Evolutionary conservation across 176 grass and related monocot genomes (phyloP), one percentile per base, ranked within the genome.

Genomic region (Poa pratensis): DNA sequence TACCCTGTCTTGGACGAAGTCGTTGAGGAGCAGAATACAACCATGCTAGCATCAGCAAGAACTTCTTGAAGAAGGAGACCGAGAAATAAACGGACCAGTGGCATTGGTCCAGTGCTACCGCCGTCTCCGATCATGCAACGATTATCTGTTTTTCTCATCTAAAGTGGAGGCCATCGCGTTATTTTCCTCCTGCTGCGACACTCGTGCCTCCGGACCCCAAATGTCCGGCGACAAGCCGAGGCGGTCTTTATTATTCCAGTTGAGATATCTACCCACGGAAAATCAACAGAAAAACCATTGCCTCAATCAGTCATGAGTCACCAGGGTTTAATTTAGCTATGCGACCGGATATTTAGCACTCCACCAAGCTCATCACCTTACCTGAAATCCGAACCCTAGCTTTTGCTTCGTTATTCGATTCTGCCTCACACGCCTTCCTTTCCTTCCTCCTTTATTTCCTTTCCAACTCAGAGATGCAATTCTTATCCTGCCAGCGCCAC

Each of bases 401-500:
- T 75, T 75, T 51, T 19, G 53, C 4, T 30, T 59, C 3, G 58
- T 84, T 90, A 87, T 90, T 90, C 89, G 80, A 87, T 90, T 87
- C 84, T 75, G 67, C 83, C 75, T 51, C 63, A 43, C 50, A 63
- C 79, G 43, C 71, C 35, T 13, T 53, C 35, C 67, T 87, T 87
- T 79, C 53, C 27, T 20, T 60, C n/a, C 46, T n/a, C 73, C 48
- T 77, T 90, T 76, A 78, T 43, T 49, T 76, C 43, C 80, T 80
- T 84, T 80, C 69, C 89, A 90, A 87, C 81, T 76, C 89, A 84
- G 76, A 70, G 80, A 84, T 87, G 89, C 89, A 87, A 87, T 87
- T 52, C 80, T 84, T 90, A 90, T 84, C 89, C 39, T 69, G 14
- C 28, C 69, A 76, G 83, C 63, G 69, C 89, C 80, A 20, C 84